Base-by-base conservation (phyloP, 2,329 filamentous ascomycete genomes). In the Trichoderma guizhouense region DNA sequence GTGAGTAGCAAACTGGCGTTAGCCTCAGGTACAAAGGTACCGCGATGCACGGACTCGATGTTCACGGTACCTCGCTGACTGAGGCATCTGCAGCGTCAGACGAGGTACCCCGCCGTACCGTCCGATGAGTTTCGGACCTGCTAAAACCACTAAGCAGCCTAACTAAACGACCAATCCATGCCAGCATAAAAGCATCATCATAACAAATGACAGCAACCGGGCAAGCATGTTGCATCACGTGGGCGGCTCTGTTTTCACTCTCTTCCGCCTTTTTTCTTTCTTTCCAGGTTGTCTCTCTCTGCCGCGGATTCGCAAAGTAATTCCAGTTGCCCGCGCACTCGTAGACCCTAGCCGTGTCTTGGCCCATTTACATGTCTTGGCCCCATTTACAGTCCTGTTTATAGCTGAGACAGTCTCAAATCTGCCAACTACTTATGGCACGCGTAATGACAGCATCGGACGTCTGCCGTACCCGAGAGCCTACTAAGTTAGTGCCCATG, bases 391-490 rank as follows among this genome's bases (percentile, higher is more conserved):
- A 21, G n/a, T 51, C 43, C 43, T 51, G 43, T 51, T 51, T 51
- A 51, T 51, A 51, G 43, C 43, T 51, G 43, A 51, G 43, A 51
- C 43, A 51, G 8, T 51, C 43, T 51, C 43, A 51, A 21, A 21
- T n/a, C 43, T 51, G 9, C n/a, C n/a, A n/a, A n/a, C n/a, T 14
- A 11, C 30, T 32, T 12, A 47, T 43, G 39, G n/a, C 47, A 24
- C 21, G 47, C 47, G 47, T 53, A 24, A 53, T 53, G 47, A 53
- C 47, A 53, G 21, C 47, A 30, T n/a, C 55, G 11, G 30, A n/a
- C 64, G 64, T 53, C 57, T 58, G 34, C 64, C 32, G 64, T 67
- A 67, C 64, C 64, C 64, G 64, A 58, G 15, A 36, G 32, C 28
- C 63, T 64, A 64, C n/a, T n/a, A n/a, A n/a, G 61, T 43, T 15